These are phyloP conservation scores for Toxicodendron radicans DNA, from an alignment of 345 rosid species.

Conservation along the genomic window DNA sequence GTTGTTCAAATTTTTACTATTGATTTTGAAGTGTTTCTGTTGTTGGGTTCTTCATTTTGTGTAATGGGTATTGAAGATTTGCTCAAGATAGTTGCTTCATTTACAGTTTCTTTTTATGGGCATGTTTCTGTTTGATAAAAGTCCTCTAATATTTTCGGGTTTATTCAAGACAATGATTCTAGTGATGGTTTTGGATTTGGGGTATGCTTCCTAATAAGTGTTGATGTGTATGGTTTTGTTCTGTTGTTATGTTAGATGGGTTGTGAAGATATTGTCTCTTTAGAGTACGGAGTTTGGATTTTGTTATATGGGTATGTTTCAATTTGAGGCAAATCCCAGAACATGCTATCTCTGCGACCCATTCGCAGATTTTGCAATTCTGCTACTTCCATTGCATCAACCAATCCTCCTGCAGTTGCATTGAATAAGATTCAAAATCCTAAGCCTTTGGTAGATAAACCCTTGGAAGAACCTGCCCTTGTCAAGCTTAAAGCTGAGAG, in stretches of 20 bases:
- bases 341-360: slow-evolving; percentile 63
- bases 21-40: slow-evolving; percentile 1
- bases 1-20: background rate
- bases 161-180: background rate
- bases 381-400: slow-evolving; percentile 32
- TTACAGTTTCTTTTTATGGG: background rate
- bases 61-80: background rate
- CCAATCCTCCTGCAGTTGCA: slow-evolving; percentile 16
- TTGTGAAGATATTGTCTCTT: slow-evolving; percentile 1
- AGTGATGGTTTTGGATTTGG: background rate
- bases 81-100: background rate
- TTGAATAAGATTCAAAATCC: slow-evolving; percentile 21
- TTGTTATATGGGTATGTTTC: slow-evolving; percentile 44
- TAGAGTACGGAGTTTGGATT: slow-evolving; percentile 8
- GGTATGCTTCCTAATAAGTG: background rate
- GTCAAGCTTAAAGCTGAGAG: slow-evolving; percentile 71
- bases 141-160: background rate
- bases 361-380: slow-evolving; percentile 53
- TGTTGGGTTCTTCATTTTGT: background rate
- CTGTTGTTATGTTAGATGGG: slow-evolving; percentile 16
- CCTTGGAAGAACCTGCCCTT: slow-evolving; percentile 64
- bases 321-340: slow-evolving; percentile 38
- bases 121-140: slow-evolving; percentile 3
- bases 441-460: slow-evolving; percentile 42
- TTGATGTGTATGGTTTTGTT: background rate